Base-by-base conservation (phyloP, 441 rosid species). In the Pelargonium myrrhifolium region DNA sequence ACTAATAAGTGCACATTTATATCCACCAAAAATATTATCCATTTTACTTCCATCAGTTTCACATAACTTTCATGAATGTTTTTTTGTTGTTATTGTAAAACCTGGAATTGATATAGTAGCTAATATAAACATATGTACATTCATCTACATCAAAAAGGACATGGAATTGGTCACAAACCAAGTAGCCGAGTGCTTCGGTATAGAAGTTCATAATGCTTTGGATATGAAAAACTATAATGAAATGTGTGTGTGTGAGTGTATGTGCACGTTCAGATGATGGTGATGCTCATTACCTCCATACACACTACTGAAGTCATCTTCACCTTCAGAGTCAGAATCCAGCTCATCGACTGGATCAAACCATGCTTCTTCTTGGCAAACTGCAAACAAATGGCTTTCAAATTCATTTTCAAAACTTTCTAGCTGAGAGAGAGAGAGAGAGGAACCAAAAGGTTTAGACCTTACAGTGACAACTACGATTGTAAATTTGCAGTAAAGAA, bases 331-430 rank as follows among this genome's bases (percentile, higher is more conserved):
- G 35, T 92, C 98, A 0, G 97, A 92, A 65, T 90, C 96, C 79
- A 92, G 72, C 77, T 86, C 78, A 73, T 95, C 89, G 66, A 78
- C 81, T 6, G 96, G 85, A 78, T 92, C 98, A 70, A 88, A 92
- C 93, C 93, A 92, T 67, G 87, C 82, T 66, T 90, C 97, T 75
- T 90, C 98, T 77, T 84, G 90, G 75, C 87, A 87, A 66, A 83
- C 93, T 90, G 80, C 77, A 80, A 73, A 39, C 35, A 60, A 31
- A 55, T 24, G 51, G 55, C 11, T 20, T 40, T 37, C 17, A 22
- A 15, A 26, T 9, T 64, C 26, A 76, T 42, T 14, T 65, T 43
- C 67, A 20, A 64, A 56, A 39, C 14, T 40, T 15, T 20, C 65
- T 31, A 31, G 21, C 10, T 12, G 47, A 35, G 58, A 11, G 2